phyloP scores from a whole-genome alignment of 1,284 basidiomycete genomes.

The Papiliotrema fonsecae region DNA sequence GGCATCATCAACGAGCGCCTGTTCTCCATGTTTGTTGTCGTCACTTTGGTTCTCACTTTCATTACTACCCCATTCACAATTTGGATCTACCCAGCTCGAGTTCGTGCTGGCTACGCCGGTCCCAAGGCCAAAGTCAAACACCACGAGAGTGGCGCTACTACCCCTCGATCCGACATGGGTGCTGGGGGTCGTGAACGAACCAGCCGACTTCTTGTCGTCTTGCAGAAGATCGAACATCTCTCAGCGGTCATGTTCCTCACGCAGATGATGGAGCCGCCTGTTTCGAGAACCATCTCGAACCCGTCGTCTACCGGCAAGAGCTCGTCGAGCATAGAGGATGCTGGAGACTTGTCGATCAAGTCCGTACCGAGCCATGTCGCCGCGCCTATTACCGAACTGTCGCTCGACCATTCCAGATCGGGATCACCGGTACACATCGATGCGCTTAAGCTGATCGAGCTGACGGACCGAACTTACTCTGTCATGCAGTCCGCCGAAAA shows the following conservation, averaged over 20 bases:
- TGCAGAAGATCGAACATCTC: slow-evolving; percentile 88
- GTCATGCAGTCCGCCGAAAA: slow-evolving; percentile 75
- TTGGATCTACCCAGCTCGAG: slow-evolving; percentile 66
- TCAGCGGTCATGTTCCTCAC: slow-evolving; percentile 54
- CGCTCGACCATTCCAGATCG: slow-evolving; percentile 12
- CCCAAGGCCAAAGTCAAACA: slow-evolving; percentile 4
- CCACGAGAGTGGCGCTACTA: slow-evolving; percentile 26
- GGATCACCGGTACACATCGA: slow-evolving; percentile 50
- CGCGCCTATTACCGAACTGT: slow-evolving; percentile 33
- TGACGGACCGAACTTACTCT: slow-evolving; percentile 79
- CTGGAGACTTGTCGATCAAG: slow-evolving; percentile 1
- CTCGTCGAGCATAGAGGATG: not conserved
- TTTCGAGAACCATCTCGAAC: slow-evolving; percentile 44
- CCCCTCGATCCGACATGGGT: slow-evolving; percentile 9
- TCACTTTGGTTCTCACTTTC: slow-evolving; percentile 79
- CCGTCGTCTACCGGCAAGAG: slow-evolving; percentile 56
- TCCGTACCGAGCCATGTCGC: not conserved
- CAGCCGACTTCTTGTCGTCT: slow-evolving; percentile 65
- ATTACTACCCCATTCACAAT: slow-evolving; percentile 83
- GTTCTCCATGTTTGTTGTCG: slow-evolving; percentile 82
- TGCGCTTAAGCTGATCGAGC: slow-evolving; percentile 79
- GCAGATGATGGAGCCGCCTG: slow-evolving; percentile 50
- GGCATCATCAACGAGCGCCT: slow-evolving; percentile 66
- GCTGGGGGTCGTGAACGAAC: slow-evolving; percentile 38
- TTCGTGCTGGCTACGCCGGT: slow-evolving; percentile 38